Conservation (phyloP, 192 early-diverging fungal species). For the Ambispora gerdemannii region DNA sequence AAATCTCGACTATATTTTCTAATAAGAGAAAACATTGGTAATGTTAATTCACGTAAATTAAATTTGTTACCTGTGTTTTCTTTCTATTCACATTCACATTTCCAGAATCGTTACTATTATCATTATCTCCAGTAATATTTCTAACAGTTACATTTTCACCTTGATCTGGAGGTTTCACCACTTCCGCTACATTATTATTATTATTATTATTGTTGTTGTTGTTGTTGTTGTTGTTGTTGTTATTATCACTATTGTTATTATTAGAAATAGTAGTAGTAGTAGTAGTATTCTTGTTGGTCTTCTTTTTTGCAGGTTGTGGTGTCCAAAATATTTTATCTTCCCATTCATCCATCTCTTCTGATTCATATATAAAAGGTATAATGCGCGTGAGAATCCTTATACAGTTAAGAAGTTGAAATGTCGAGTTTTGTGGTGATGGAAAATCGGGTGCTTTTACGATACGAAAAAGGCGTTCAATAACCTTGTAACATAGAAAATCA, state of each 20-base stretch:
- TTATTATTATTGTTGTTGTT: not conserved
- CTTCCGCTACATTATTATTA: not conserved
- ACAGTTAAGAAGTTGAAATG: constrained; percentile 73
- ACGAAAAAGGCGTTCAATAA: constrained; percentile 49
- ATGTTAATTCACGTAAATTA: not conserved
- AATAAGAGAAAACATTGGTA: too few relatives aligned
- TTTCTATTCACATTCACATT: not conserved
- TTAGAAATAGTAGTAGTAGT: not conserved
- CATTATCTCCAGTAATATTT: not conserved
- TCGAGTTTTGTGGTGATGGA: constrained; percentile 49
- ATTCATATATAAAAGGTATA: constrained; percentile 83
- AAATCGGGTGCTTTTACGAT: constrained; percentile 52
- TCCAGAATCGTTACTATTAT: not conserved
- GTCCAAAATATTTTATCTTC: constrained; percentile 69
- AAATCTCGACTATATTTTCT: too few relatives aligned
- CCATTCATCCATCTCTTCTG: constrained; percentile 42
- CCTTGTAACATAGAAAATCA: not conserved
- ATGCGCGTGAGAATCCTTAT: constrained; percentile 79
- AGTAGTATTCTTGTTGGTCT: not conserved
- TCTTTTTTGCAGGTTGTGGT: constrained; percentile 20
- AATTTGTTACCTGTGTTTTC: not conserved
- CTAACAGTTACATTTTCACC: not conserved
- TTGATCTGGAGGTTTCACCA: too few relatives aligned
- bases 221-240: not conserved
- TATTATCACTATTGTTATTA: not conserved